Evolutionary conservation across 2,329 filamentous ascomycete species (phyloP), one percentile per base, ranked within the genome.

Genomic region (Cytospora leucostoma): DNA sequence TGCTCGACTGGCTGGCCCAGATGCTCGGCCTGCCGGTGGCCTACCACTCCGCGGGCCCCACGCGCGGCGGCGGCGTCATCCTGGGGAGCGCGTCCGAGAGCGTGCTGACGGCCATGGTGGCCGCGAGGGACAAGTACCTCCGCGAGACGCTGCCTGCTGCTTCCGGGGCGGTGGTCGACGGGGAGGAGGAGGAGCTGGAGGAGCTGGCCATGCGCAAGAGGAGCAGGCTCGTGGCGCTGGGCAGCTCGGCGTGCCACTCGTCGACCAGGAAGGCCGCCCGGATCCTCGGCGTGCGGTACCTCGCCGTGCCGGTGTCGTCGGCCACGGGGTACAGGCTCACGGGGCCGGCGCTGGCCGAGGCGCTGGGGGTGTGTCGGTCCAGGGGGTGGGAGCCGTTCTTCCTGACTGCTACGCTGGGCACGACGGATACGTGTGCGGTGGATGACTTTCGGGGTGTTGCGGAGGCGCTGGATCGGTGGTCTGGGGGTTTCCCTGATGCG

Each of bases 11-110:
- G 93, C 79, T 97, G 4, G 92, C 89, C 17, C 86, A 89, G 74
- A 83, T 92, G 10, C 76, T 97, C 13, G 86, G 79, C 1, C 79
- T 98, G 32, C 93, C 94, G 0, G 77, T 83, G 12, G 89, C 84
- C 68, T 98, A 88, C 72, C 79, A 90, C 21, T 94, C 90, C 55
- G 86, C 87, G 0, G 89, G 87, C 0, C 82, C 87, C n/a, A 86
- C 84, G 7, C 74, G 75, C 64, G 93, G 93, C 47, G 94, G 94
- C 21, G 94, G 94, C 37, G 93, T 97, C n/a, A 95, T 98, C 66
- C 93, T 97, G 74, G 93, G 94, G 27, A 93, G 88, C 38, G 93
- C 94, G 0, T 93, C 89, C 64, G 94, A 98, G 77, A 91, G 93
- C 15, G 84, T 97, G 51, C 85, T 95, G 7, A 96, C 92, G 0